Evolutionary conservation across 495 filamentous ascomycete genomes (phyloP), one percentile per base, ranked within the genome.

Genomic region (Hyaloscypha finlandica): DNA sequence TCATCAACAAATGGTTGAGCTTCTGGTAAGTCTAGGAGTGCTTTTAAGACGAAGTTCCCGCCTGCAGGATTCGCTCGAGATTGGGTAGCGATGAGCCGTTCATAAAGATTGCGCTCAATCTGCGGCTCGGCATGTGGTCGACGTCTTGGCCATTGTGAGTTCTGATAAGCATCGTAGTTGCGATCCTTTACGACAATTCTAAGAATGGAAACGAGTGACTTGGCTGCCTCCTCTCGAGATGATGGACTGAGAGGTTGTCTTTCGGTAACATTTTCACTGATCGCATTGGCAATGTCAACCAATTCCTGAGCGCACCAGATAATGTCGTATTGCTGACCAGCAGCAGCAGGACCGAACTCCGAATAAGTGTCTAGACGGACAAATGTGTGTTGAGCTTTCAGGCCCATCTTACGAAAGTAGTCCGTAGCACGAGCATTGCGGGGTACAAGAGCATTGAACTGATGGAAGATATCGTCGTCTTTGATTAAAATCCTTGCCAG

Each of bases 111-210:
- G 11, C 73, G 68, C 35, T 73, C 63, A 2, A 54, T 63, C 20
- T 53, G 42, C n/a, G 54, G 69, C 51, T 71, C 72, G 0, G 59
- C 65, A 59, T 73, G 69, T 16, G 63, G 59, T 20, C 65, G 62
- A 20, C 61, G 70, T 31, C 69, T 59, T 9, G 64, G 53, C 55
- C 61, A 65, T 33, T 52, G 59, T 20, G 29, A 12, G 37, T 66
- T 54, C 25, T 67, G 57, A 32, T 74, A 74, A 19, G 55, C 63
- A 29, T 74, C 73, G n/a, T 71, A 33, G 52, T 74, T 73, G 19
- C 65, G 69, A 4, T 73, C 54, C 22, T 65, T 51, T 1, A 73
- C 68, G 8, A 74, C 70, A n/a, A 64, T 66, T 11, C 51, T 30
- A 14, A 74, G 67, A 53, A 74, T 74, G 6, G 45, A 42, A 1